A percentile compares a stretch with the other conserved stretches of the same genome.
These are phyloP conservation scores for Mucor circinelloides DNA, from an alignment of 371 early-diverging fungal genomes.

Conservation along the genomic window DNA sequence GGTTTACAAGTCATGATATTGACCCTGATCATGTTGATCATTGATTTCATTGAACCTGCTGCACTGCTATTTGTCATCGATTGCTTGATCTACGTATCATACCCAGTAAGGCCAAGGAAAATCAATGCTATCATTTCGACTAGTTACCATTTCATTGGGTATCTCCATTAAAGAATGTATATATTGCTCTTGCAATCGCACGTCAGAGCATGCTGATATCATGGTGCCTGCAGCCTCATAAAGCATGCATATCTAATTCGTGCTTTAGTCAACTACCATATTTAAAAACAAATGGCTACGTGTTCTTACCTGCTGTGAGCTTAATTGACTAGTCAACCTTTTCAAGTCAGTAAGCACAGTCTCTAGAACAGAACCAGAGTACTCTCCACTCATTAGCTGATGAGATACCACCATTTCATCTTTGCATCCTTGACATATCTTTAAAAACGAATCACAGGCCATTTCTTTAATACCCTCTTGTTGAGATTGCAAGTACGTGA, in stretches of 20 bases:
- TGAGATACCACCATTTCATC: slow-evolving; percentile 82
- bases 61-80: neutral
- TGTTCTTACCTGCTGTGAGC: slow-evolving; percentile 69
- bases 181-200: neutral
- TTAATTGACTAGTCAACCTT: slow-evolving; percentile 73
- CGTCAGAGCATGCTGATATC: neutral
- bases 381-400: slow-evolving; percentile 62
- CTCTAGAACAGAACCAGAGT: slow-evolving; percentile 76
- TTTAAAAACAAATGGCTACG: neutral
- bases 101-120: neutral
- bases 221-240: slow-evolving; percentile 88
- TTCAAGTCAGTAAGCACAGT: slow-evolving; percentile 73
- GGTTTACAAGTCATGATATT: slow-evolving; percentile 86
- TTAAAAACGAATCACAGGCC: slow-evolving; percentile 99
- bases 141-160: slow-evolving; percentile 15
- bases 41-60: neutral
- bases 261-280: neutral
- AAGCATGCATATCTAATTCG: slow-evolving; percentile 72
- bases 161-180: slow-evolving; percentile 1
- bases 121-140: neutral
- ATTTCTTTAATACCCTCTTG: slow-evolving; percentile 98
- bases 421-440: slow-evolving; percentile 89
- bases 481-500: slow-evolving; percentile 96
- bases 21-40: slow-evolving; percentile 60
- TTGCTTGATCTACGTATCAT: neutral